Base-by-base conservation (phyloP, 345 rosid genomes). In the Linum trigynum region DNA sequence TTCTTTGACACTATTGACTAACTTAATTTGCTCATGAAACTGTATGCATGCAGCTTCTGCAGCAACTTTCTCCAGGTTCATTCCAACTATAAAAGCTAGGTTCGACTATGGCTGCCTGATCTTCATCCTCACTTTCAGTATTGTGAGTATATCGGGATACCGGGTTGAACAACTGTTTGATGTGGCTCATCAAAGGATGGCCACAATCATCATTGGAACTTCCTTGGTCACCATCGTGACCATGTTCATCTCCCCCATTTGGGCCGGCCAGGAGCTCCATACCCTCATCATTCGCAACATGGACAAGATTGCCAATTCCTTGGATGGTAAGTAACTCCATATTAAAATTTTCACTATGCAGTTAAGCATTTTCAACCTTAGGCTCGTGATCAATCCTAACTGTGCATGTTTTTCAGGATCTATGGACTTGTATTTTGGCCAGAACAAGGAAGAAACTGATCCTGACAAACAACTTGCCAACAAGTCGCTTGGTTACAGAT, bases 251-350 rank as follows among this genome's bases (percentile, higher is more conserved):
- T 88, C 74, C 61, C 97, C 92, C 62, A 77, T 84, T 8, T 90
- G 95, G 95, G 97, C 91, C 3, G 92, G 95, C 7, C 51, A 63
- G 39, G 88, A 90, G 74, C 95, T 90, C 70, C 92, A 90, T 71
- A 69, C 57, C 57, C 79, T 84, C 62, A 71, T 79, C 67, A 77
- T 71, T 45, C 79, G 69, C 9, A 86, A 90, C 74, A 58, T 86
- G 66, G 89, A 75, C 16, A 90, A 82, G 61, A 86, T 88, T 5
- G 84, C 85, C 0, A 71, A 75, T 71, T 86, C 92, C 36, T 70
- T 88, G 57, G 80, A 88, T 53, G 92, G 97, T 85, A 82, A 35
- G 71, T 39, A 5, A 48, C 53, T 23, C 32, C 32, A 23, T 23
- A 0, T 48, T 48, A 48, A 48, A 23, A 23, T 23, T 23, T 0